Conservation (phyloP, 2,329 filamentous ascomycete genomes). For the Setomelanomma holmii region DNA sequence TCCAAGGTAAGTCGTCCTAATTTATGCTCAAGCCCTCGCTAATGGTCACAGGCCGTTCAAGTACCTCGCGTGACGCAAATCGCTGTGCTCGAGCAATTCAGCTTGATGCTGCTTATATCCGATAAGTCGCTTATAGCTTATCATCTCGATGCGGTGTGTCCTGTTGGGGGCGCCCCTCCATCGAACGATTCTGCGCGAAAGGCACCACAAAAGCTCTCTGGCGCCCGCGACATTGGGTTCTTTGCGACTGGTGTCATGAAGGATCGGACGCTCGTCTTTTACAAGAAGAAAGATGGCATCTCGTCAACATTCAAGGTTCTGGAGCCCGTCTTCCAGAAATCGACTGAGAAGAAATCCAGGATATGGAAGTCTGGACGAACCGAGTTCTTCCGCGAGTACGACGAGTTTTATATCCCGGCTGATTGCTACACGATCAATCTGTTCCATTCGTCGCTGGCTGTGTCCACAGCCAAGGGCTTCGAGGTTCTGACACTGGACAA, state of each 20-base stretch:
- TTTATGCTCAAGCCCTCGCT: conserved; percentile 18
- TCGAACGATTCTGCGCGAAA: conserved; percentile 77
- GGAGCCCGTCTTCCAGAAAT: conserved; percentile 93
- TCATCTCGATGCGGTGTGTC: conserved; percentile 83
- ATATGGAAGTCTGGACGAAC: conserved; percentile 76
- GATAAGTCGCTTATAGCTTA: conserved; percentile 93
- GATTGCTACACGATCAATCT: conserved; percentile 96
- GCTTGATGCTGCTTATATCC: conserved; percentile 86
- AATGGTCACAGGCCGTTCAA: conserved; percentile 71
- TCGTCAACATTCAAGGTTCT: conserved; percentile 96
- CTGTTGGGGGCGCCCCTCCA: conserved; percentile 61
- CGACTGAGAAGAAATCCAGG: conserved; percentile 80
- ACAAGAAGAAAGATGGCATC: conserved; percentile 93
- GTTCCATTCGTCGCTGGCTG: conserved; percentile 92
- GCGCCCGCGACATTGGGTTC: conserved; percentile 91
- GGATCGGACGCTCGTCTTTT: conserved; percentile 91
- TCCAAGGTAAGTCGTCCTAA: conserved; percentile 70
- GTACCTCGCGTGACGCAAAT: conserved; percentile 85
- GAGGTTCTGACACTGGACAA: conserved; percentile 97
- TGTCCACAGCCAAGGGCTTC: conserved; percentile 89
- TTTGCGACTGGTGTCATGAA: conserved; percentile 98
- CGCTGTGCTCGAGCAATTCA: conserved; percentile 93
- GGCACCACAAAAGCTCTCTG: conserved; percentile 88
- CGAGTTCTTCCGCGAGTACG: conserved; percentile 96
- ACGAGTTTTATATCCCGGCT: conserved; percentile 97